Base-by-base conservation (phyloP, 352 stramenopile species). In the Hyaloperonospora brassicae region DNA sequence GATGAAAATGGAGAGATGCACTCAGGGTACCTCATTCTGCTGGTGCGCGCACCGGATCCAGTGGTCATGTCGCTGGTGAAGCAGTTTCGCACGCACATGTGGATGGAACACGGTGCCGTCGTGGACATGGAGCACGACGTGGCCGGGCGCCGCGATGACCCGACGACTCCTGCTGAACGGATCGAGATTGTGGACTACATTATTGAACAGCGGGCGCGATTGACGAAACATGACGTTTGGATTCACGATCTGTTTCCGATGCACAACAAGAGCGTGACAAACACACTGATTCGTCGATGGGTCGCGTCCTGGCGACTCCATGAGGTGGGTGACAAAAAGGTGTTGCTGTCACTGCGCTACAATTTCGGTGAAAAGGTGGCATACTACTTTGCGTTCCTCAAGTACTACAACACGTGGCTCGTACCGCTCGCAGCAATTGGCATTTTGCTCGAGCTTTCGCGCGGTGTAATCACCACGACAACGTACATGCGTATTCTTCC, bases 281-380 rank as follows among this genome's bases (percentile, higher is more conserved):
- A 87, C 30, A 82, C 74, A 22, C 55, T 94, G 21, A 79, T 94
- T 12, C 56, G 73, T 10, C 70, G 72, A 34, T 92, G 78, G 79
- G 68, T 93, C 30, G 52, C 71, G 2, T 87, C 76, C 6, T 86
- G 70, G 70, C 64, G 66, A 9, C 66, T 84, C 8, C 64, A 80
- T 45, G 63, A 76, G 23, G 47, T 84, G 41, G 66, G 78, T 38
- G 71, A 87, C 47, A 74, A 77, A 40, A 87, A 84, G 47, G 62
- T 88, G 21, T 44, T 89, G 45, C 74, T 75, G 44, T 79, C 71
- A 1, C 39, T 94, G 47, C 74, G 78, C 7, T 76, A 82, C 48
- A 84, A 94, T 52, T 94, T 92, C 61, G 84, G 84, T 24, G 84
- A 94, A 43, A 91, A 91, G 38, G 84, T 94, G 31, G 72, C 81